phyloP scores from a whole-genome alignment of 1,284 basidiomycete genomes.

The Rhodotorula sp. region DNA sequence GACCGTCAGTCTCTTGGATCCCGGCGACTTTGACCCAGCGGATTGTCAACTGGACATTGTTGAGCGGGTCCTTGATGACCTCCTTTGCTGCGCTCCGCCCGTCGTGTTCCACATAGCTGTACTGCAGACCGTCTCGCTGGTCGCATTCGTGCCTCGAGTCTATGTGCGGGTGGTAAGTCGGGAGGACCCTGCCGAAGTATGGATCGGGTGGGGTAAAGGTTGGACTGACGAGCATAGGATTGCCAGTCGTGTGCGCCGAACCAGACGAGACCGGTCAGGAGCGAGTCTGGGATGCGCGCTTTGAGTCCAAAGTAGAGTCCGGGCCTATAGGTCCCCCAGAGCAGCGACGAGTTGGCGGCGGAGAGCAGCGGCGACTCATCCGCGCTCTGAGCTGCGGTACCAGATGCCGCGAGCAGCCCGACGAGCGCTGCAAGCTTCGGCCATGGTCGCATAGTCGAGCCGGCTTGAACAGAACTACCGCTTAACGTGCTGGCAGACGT shows the following conservation, averaged over 20 bases:
- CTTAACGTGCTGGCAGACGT: too few relatives aligned
- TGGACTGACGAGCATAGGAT: conserved; percentile 26
- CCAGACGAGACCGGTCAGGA: conserved; percentile 90
- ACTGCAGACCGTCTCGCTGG: conserved; percentile 75
- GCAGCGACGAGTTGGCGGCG: conserved; percentile 53
- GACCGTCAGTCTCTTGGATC: conserved; percentile 56
- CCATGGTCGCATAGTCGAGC: too few relatives aligned
- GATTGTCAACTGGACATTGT: conserved; percentile 81
- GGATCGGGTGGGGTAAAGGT: not conserved
- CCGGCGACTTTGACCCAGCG: conserved; percentile 78
- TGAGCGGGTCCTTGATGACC: conserved; percentile 71
- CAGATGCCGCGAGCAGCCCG: not conserved
- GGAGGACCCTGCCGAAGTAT: conserved; percentile 1
- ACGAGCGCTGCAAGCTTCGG: not conserved
- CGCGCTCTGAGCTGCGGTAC: not conserved
- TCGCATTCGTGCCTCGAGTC: conserved; percentile 84
- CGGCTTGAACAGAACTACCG: too few relatives aligned
- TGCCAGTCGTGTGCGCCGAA: conserved; percentile 77
- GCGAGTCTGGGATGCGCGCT: conserved; percentile 75
- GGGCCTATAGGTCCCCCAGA: conserved; percentile 88
- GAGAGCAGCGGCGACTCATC: not conserved
- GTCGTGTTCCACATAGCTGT: conserved; percentile 86
- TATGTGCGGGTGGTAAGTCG: conserved; percentile 45
- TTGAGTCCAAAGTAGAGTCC: conserved; percentile 90
- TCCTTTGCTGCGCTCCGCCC: conserved; percentile 79